These are phyloP conservation scores for Exophiala xenobiotica DNA, from an alignment of 2,329 filamentous ascomycete genomes.

Conservation along the genomic window DNA sequence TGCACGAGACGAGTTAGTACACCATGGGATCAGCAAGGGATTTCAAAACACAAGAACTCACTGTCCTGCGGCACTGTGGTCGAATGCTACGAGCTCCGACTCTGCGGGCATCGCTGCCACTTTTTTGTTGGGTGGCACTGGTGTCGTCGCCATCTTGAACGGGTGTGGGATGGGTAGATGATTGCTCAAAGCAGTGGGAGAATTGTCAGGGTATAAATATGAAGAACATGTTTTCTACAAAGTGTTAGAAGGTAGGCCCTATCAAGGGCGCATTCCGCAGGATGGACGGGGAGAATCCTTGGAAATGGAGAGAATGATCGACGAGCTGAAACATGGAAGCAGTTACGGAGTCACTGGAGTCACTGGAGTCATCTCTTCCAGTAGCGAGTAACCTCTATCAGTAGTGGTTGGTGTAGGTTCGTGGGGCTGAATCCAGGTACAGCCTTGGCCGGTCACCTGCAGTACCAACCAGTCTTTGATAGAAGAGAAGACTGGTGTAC, in stretches of 20 bases:
- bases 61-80: slow-evolving; percentile 50
- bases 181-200: not conserved
- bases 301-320: not conserved
- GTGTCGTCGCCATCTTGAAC: not conserved
- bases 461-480: too few species aligned
- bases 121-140: slow-evolving; percentile 7
- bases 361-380: too few species aligned
- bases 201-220: too few species aligned
- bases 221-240: too few species aligned
- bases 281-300: not conserved
- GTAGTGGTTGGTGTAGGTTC: too few species aligned
- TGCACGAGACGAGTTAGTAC: slow-evolving; percentile 40
- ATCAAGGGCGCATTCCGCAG: slow-evolving; percentile 1
- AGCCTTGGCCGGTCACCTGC: too few species aligned
- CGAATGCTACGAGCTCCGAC: slow-evolving; percentile 42
- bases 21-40: slow-evolving; percentile 14
- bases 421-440: too few species aligned
- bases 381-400: too few species aligned
- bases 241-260: not conserved
- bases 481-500: not conserved
- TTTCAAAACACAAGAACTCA: slow-evolving; percentile 37
- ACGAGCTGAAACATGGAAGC: not conserved
- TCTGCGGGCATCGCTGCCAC: slow-evolving; percentile 12
- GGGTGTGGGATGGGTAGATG: not conserved
- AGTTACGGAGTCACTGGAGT: too few species aligned